A percentile compares a stretch with the other conserved stretches of the same genome.
phyloP scores from a whole-genome alignment of 192 early-diverging fungal species.

The Rhizoclosmatium globosum region DNA sequence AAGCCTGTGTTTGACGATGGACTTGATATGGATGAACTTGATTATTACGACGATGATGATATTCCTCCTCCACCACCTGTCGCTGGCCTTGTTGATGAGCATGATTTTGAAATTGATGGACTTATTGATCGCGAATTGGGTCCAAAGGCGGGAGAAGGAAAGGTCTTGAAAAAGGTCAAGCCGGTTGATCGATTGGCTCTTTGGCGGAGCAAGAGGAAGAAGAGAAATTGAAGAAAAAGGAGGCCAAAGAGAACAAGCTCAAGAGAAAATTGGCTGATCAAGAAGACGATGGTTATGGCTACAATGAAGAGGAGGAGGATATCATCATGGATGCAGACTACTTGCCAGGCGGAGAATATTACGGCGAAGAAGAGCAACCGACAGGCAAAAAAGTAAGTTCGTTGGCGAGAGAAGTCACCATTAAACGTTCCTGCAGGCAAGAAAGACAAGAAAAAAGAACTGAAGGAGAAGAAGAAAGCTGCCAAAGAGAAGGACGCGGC shows the following conservation, averaged over 20 bases:
- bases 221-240: constrained; percentile 41
- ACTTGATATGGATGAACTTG: constrained; percentile 61
- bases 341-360: constrained; percentile 73
- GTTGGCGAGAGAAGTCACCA: neutral
- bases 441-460: constrained; percentile 37
- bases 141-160: constrained; percentile 35
- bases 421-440: constrained; percentile 23
- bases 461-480: constrained; percentile 52
- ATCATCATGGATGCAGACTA: constrained; percentile 95
- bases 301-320: constrained; percentile 66
- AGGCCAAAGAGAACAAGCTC: constrained; percentile 34
- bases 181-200: constrained; percentile 26
- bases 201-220: constrained; percentile 36
- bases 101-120: constrained; percentile 31
- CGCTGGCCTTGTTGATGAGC: constrained; percentile 26
- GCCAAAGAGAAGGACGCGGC: constrained; percentile 46
- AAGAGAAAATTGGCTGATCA: constrained; percentile 48
- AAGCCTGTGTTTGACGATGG: constrained; percentile 91
- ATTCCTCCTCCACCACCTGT: constrained; percentile 18
- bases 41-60: constrained; percentile 40
- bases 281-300: constrained; percentile 43
- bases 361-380: constrained; percentile 40
- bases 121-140: constrained; percentile 18
- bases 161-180: constrained; percentile 18
- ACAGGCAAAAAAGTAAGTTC: constrained; percentile 34